Conservation (phyloP, 2,329 filamentous ascomycete species). For the Neonectria punicea region DNA sequence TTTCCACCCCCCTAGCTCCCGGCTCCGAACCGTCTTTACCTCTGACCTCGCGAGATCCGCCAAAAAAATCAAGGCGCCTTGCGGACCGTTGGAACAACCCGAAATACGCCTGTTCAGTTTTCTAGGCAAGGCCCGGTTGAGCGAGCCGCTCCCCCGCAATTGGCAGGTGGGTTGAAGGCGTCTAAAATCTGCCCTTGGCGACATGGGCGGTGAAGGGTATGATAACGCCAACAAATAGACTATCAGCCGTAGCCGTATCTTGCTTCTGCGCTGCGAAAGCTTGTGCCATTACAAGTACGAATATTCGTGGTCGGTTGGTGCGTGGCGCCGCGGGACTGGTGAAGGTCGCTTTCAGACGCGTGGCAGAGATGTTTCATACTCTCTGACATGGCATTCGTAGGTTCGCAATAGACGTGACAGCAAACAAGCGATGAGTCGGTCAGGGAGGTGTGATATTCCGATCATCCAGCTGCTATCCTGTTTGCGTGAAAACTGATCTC, state of each 20-base stretch:
- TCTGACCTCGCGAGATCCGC: not conserved
- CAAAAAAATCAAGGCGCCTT: not conserved
- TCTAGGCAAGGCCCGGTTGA: not conserved
- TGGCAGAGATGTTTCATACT: not conserved
- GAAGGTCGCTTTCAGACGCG: not conserved
- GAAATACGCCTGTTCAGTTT: constrained; percentile 3
- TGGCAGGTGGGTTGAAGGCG: constrained; percentile 14
- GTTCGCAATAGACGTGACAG: not conserved
- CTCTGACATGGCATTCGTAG: not conserved
- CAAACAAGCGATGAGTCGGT: not conserved
- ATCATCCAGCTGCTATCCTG: not conserved
- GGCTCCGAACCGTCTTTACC: not conserved
- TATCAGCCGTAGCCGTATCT: not conserved
- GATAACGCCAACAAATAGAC: not conserved
- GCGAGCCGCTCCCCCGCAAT: constrained; percentile 1
- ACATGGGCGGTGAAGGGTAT: constrained; percentile 29
- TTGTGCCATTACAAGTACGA: not conserved
- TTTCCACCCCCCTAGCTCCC: constrained; percentile 7
- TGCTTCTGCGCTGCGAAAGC: constrained; percentile 9
- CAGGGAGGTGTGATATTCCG: not conserved
- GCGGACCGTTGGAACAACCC: not conserved
- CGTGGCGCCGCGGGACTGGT: not conserved
- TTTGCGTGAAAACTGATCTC: not conserved
- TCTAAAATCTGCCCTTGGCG: constrained; percentile 30
- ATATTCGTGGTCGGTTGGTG: not conserved